These are phyloP conservation scores for Cucumis cinereus DNA, from an alignment of 306 rosid species.

Conservation along the genomic window DNA sequence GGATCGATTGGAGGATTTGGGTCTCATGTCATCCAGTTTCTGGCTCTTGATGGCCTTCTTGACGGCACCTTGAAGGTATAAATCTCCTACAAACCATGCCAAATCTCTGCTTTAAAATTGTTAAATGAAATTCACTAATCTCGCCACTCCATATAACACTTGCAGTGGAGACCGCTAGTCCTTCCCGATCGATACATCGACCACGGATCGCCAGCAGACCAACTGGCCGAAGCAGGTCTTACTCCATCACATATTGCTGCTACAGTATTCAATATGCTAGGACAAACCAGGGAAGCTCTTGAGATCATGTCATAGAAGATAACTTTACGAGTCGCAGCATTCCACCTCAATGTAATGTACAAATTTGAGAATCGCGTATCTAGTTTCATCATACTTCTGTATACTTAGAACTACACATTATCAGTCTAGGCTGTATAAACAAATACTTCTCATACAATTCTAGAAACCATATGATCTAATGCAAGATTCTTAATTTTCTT, in stretches of 20 bases:
- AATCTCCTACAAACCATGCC: background rate
- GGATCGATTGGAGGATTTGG: slow-evolving; percentile 97
- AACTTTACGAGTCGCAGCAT: background rate
- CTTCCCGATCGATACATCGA: slow-evolving; percentile 87
- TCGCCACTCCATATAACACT: background rate
- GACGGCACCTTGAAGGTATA: slow-evolving; percentile 71
- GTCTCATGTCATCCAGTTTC: slow-evolving; percentile 88
- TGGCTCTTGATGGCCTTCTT: slow-evolving; percentile 94
- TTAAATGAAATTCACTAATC: slow-evolving; percentile 4
- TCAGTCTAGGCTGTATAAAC: background rate
- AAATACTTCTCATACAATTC: background rate
- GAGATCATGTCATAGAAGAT: slow-evolving; percentile 42
- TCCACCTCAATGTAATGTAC: background rate
- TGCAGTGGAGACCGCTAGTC: slow-evolving; percentile 95
- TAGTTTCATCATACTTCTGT: background rate
- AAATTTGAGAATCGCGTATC: background rate
- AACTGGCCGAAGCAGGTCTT: slow-evolving; percentile 62
- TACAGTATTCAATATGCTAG: slow-evolving; percentile 76
- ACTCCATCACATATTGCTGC: slow-evolving; percentile 87
- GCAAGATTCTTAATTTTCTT: background rate
- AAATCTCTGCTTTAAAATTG: background rate
- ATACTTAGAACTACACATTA: background rate
- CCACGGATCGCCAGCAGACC: slow-evolving; percentile 78
- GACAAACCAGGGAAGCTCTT: slow-evolving; percentile 78
- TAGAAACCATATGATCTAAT: background rate